Percentiles rank a stretch among this genome's conserved stretches.
These are phyloP conservation scores for Pleurotus salmoneostramineus DNA, from an alignment of 768 basidiomycete genomes.

Conservation along the genomic window DNA sequence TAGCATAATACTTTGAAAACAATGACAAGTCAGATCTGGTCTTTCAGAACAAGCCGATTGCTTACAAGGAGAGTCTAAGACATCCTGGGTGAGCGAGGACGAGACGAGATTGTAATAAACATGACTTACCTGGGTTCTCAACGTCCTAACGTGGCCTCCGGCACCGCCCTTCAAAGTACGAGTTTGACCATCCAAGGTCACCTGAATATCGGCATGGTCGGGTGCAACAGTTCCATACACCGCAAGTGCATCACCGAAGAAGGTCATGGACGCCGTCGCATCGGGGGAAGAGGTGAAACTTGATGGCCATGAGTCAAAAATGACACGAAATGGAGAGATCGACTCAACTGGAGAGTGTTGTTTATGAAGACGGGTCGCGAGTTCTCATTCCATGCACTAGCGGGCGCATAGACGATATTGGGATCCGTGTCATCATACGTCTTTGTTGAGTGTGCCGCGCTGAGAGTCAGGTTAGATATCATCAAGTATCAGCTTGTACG, in stretches of 20 bases:
- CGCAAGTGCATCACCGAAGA: slow-evolving; percentile 49
- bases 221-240: slow-evolving; percentile 50
- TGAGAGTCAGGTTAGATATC: slow-evolving; percentile 11
- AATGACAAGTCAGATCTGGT: neutral
- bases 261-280: slow-evolving; percentile 39
- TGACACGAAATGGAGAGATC: neutral
- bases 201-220: slow-evolving; percentile 43
- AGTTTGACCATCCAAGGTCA: slow-evolving; percentile 38
- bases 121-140: slow-evolving; percentile 26
- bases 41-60: neutral
- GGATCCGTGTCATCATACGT: slow-evolving; percentile 39
- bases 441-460: slow-evolving; percentile 20
- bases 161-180: slow-evolving; percentile 30
- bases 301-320: neutral
- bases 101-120: neutral
- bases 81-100: neutral
- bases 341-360: slow-evolving; percentile 39
- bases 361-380: slow-evolving; percentile 25
- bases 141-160: slow-evolving; percentile 25
- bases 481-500: no score
- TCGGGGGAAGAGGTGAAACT: slow-evolving; percentile 37
- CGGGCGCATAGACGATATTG: slow-evolving; percentile 34
- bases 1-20: slow-evolving; percentile 34
- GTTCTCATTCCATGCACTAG: slow-evolving; percentile 31
- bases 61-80: slow-evolving; percentile 14